A percentile compares a stretch with the other conserved stretches of the same genome.
Evolutionary conservation across 2,329 filamentous ascomycete genomes (phyloP).

Genomic region (Apiospora malaysiana): DNA sequence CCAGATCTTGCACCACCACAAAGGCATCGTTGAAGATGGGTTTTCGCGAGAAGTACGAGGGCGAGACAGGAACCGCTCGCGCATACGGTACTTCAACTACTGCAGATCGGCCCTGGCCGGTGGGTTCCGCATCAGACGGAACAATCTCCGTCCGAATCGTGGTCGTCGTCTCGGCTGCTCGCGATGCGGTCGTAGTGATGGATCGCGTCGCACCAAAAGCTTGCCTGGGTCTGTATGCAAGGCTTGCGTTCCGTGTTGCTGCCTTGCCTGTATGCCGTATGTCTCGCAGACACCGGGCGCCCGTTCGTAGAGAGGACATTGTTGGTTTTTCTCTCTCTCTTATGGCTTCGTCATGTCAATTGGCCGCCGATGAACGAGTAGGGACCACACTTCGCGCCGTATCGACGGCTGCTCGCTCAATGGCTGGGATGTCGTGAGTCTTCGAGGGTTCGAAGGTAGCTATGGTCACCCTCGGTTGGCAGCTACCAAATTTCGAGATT

Average conservation of each 20-base stretch:
- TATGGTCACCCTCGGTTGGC: neutral
- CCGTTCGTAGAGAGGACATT: conserved; percentile 40
- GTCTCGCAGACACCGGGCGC: conserved; percentile 39
- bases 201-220: conserved; percentile 20
- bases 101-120: neutral
- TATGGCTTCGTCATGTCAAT: conserved; percentile 23
- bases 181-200: conserved; percentile 22
- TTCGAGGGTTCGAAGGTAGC: neutral
- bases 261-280: conserved; percentile 28
- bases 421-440: neutral
- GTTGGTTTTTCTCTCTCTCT: conserved; percentile 24
- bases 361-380: conserved; percentile 5
- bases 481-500: neutral
- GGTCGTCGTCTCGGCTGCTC: neutral
- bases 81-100: conserved; percentile 52
- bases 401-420: conserved; percentile 13
- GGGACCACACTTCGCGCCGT: neutral
- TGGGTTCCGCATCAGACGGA: neutral
- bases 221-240: conserved; percentile 21
- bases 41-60: conserved; percentile 92
- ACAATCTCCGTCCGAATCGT: neutral
- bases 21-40: conserved; percentile 86
- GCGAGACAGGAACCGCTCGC: conserved; percentile 81
- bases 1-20: conserved; percentile 73
- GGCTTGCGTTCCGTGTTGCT: conserved; percentile 27